Base-by-base conservation (phyloP, 257 asterid genomes). In the Nicotiana attenuata region DNA sequence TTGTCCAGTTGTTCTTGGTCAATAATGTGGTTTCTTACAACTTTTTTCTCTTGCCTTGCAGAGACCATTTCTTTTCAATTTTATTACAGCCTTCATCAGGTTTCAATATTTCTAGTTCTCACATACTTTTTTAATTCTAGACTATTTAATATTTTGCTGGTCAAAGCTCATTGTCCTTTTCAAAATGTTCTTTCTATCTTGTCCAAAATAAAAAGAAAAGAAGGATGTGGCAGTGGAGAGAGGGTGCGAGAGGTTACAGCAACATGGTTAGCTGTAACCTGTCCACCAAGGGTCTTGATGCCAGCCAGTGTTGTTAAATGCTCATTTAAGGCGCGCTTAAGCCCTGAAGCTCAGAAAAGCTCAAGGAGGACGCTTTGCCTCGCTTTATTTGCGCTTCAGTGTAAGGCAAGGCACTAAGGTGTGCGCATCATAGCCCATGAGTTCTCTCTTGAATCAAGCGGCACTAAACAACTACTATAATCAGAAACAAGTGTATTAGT, bases 51-150 rank as follows among this genome's bases (percentile, higher is more conserved):
- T 76, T 84, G 71, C 53, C 82, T 87, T 90, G 94, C 98, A 96
- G 99, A 90, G 91, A 73, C 90, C 97, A 15, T 90, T 85, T 83
- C 67, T 88, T 60, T 78, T 84, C 83, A 92, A 88, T 55, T 79
- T 85, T 45, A n/a, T 92, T 68, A 66, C 92, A 67, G 87, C 90
- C 64, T 65, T 90, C 35, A 81, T 92, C 92, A 94, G 99, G 99
- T 93, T 20, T 47, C 29, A 1, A 17, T 67, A 77, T 53, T 83
- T 81, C 60, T 57, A 45, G 50, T 9, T 61, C 26, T 52, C 35
- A 16, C 80, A 13, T 20, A 17, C 19, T 19, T 38, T 13, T 77
- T 5, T 3, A 29, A 73, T 50, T 38, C 41, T 47, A 50, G 63
- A 50, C 78, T 15, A 33, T 16, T 77, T 33, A 16, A 52, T 24